Percentiles rank a stretch among this genome's conserved stretches.
phyloP scores from a whole-genome alignment of 2,329 filamentous ascomycete species.

The Cryphonectria parasitica region DNA sequence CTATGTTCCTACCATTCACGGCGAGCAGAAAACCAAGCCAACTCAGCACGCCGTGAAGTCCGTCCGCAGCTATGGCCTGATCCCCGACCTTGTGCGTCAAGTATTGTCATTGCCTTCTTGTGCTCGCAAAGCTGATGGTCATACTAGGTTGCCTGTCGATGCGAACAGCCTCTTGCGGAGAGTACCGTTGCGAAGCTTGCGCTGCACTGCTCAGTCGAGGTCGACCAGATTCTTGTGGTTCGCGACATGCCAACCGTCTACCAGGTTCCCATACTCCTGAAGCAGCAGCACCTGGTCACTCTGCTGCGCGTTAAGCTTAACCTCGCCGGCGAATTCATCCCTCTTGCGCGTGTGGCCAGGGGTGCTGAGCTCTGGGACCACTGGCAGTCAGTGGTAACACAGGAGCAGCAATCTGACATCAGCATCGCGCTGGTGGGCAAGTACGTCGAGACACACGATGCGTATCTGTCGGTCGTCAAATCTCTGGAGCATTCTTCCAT shows the following conservation, averaged over 20 bases:
- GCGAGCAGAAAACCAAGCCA: slow-evolving; percentile 94
- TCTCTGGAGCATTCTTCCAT: slow-evolving; percentile 90
- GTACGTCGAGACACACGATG: slow-evolving; percentile 83
- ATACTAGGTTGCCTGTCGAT: slow-evolving; percentile 84
- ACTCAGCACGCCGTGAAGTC: slow-evolving; percentile 89
- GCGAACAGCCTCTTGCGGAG: slow-evolving; percentile 74
- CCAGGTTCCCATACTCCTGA: slow-evolving; percentile 90
- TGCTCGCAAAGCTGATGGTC: slow-evolving; percentile 30
- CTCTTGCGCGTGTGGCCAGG: slow-evolving; percentile 59
- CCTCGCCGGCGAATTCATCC: slow-evolving; percentile 60
- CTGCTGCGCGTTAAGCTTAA: slow-evolving; percentile 69
- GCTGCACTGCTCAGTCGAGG: slow-evolving; percentile 83
- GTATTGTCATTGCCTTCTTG: background rate
- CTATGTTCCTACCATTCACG: slow-evolving; percentile 72
- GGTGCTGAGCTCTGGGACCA: slow-evolving; percentile 74
- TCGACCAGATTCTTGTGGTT: slow-evolving; percentile 85
- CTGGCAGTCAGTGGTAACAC: slow-evolving; percentile 73
- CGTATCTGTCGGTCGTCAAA: slow-evolving; percentile 72
- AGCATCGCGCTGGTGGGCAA: slow-evolving; percentile 90
- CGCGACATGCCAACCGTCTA: slow-evolving; percentile 90
- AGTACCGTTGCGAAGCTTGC: slow-evolving; percentile 85
- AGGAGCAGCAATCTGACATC: slow-evolving; percentile 71
- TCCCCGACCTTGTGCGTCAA: slow-evolving; percentile 65
- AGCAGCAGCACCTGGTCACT: slow-evolving; percentile 75
- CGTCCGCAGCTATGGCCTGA: slow-evolving; percentile 78